Percentiles rank a stretch among this genome's conserved stretches.
Conservation (phyloP, 192 early-diverging fungal genomes). For the Coemansia sp. region DNA sequence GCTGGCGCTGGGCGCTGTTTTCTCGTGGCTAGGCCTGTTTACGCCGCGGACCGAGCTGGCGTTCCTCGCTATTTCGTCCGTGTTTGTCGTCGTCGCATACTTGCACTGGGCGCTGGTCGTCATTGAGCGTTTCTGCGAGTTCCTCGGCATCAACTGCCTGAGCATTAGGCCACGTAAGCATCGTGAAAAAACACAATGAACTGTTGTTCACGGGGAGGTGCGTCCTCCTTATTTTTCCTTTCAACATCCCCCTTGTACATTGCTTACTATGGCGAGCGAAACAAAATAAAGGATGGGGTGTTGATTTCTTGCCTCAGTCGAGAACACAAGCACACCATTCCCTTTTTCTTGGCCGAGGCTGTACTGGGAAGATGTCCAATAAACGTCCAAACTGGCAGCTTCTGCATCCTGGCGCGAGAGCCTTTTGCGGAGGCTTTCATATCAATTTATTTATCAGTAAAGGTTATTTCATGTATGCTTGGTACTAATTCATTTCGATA, state of each 20-base stretch:
- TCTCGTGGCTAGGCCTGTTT: conserved; percentile 70
- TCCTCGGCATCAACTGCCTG: conserved; percentile 83
- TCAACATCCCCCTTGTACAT: conserved; percentile 1
- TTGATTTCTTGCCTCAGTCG: too few species aligned
- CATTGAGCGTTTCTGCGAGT: conserved; percentile 84
- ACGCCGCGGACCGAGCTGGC: conserved; percentile 64
- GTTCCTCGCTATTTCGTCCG: conserved; percentile 70
- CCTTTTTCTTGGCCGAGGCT: too few species aligned
- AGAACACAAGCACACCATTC: too few species aligned
- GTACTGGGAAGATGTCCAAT: too few species aligned
- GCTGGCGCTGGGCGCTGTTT: conserved; percentile 67
- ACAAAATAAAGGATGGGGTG: too few species aligned
- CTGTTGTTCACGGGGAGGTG: neutral
- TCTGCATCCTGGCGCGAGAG: too few species aligned
- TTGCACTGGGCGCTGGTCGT: conserved; percentile 82
- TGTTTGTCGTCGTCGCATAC: conserved; percentile 75
- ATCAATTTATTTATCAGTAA: neutral
- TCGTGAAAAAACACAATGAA: conserved; percentile 46
- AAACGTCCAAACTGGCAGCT: too few species aligned
- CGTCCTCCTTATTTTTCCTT: neutral
- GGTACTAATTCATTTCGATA: neutral
- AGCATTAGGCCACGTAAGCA: conserved; percentile 65
- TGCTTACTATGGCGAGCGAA: neutral
- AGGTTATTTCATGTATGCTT: neutral
- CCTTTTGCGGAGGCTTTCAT: neutral